These are phyloP conservation scores for Haberlea rhodopensis DNA, from an alignment of 257 asterid genomes.

Conservation along the genomic window DNA sequence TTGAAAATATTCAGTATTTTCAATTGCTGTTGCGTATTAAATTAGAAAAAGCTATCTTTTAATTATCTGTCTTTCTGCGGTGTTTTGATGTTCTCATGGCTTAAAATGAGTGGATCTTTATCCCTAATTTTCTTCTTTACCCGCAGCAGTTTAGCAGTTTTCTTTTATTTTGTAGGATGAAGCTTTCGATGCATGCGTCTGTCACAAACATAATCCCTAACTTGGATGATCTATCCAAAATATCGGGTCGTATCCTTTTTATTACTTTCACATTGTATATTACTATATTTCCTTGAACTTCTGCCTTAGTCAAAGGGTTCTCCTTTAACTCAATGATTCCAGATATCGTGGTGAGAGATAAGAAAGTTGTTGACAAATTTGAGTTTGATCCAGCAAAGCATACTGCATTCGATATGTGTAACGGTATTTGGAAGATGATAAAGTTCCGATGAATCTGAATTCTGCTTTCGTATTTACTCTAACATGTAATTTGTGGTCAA, in stretches of 20 bases:
- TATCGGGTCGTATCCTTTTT: slow-evolving; percentile 87
- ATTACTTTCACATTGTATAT: not conserved
- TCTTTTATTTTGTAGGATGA: slow-evolving; percentile 60
- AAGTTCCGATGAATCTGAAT: slow-evolving; percentile 23
- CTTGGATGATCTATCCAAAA: slow-evolving; percentile 60
- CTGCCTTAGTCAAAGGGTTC: slow-evolving; percentile 10
- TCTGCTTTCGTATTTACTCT: not conserved
- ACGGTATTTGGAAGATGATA: slow-evolving; percentile 64
- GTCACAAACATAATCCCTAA: slow-evolving; percentile 69
- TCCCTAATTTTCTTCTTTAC: slow-evolving; percentile 5
- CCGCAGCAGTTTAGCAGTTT: slow-evolving; percentile 16
- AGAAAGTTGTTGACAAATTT: too few relatives aligned
- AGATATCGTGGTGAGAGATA: too few relatives aligned
- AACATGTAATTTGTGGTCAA: not conserved
- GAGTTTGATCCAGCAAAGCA: too few relatives aligned
- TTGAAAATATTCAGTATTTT: slow-evolving; percentile 12
- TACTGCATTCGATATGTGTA: slow-evolving; percentile 38
- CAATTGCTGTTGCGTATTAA: not conserved
- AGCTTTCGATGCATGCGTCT: slow-evolving; percentile 79
- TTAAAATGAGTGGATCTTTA: not conserved
- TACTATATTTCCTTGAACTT: not conserved
- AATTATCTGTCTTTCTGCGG: not conserved
- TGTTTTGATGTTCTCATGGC: slow-evolving; percentile 7
- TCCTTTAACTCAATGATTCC: not conserved
- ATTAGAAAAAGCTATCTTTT: too few relatives aligned